Percentiles rank a stretch among this genome's conserved stretches.
These are phyloP conservation scores for Bruguiera sexangula DNA, from an alignment of 345 rosid genomes.

Conservation along the genomic window DNA sequence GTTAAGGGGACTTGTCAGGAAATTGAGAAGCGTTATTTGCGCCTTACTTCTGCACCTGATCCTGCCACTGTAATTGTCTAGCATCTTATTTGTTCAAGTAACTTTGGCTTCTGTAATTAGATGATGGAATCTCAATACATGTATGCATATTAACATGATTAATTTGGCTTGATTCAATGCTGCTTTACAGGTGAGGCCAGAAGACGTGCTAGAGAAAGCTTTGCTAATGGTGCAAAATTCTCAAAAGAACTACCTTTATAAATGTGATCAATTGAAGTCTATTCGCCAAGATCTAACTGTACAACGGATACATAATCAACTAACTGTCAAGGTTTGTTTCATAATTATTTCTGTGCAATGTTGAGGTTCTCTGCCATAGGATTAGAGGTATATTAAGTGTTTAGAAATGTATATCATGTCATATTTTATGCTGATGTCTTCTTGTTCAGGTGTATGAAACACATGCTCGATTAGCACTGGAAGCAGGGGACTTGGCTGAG, in stretches of 20 bases:
- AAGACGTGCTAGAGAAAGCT: constrained; percentile 92
- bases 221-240: constrained; percentile 76
- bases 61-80: constrained; percentile 73
- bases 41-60: constrained; percentile 98
- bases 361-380: neutral
- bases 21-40: constrained; percentile 93
- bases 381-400: neutral
- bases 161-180: constrained; percentile 7
- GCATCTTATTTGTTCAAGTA: constrained; percentile 12
- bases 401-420: neutral
- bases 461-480: constrained; percentile 94
- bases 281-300: constrained; percentile 98
- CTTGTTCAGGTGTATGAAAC: constrained; percentile 87
- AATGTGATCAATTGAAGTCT: constrained; percentile 97
- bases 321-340: constrained; percentile 73
- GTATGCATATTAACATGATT: neutral
- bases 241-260: constrained; percentile 85
- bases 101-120: constrained; percentile 12
- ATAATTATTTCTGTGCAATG: neutral
- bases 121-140: neutral
- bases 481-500: constrained; percentile 87
- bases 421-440: constrained; percentile 4
- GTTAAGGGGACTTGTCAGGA: constrained; percentile 95
- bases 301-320: constrained; percentile 76
- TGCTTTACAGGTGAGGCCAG: constrained; percentile 83